phyloP scores from a whole-genome alignment of 768 basidiomycete species.

The Amanita phalloides region DNA sequence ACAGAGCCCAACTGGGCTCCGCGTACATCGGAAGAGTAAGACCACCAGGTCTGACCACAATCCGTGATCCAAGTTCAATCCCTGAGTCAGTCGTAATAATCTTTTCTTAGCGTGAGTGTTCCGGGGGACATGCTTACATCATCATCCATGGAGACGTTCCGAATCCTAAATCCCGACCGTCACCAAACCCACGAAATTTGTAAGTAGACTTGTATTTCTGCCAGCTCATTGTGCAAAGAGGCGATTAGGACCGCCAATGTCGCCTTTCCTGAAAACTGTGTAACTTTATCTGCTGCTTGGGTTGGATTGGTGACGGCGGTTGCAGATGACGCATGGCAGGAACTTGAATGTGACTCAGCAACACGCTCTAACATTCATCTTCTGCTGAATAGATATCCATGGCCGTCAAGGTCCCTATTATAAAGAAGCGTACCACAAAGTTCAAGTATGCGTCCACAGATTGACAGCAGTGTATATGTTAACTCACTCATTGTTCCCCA shows the following conservation, averaged over 20 bases:
- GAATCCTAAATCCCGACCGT: slow-evolving; percentile 13
- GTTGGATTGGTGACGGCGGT: slow-evolving; percentile 24
- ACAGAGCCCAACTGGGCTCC: not conserved
- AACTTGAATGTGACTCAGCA: not conserved
- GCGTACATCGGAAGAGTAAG: not conserved
- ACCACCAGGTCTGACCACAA: not conserved
- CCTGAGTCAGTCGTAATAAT: not conserved
- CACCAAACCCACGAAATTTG: slow-evolving; percentile 38
- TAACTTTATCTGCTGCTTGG: slow-evolving; percentile 4
- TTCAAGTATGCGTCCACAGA: slow-evolving; percentile 68
- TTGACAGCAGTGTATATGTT: not conserved
- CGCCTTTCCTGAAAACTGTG: not conserved
- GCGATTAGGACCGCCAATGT: not conserved
- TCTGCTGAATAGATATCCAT: slow-evolving; percentile 18
- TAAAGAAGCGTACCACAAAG: slow-evolving; percentile 95
- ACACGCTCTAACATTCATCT: slow-evolving; percentile 4
- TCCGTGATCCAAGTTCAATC: not conserved
- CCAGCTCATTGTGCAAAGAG: not conserved
- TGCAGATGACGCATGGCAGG: slow-evolving; percentile 19
- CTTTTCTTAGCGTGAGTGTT: slow-evolving; percentile 1
- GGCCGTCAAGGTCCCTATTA: slow-evolving; percentile 49
- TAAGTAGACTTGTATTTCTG: slow-evolving; percentile 30
- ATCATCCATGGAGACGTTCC: slow-evolving; percentile 11
- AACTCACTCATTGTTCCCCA: slow-evolving; percentile 18
- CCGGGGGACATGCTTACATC: slow-evolving; percentile 17